Percentiles rank a stretch among this genome's conserved stretches.
Evolutionary conservation across 2,329 filamentous ascomycete genomes (phyloP).

Genomic region (Trichoderma guizhouense): DNA sequence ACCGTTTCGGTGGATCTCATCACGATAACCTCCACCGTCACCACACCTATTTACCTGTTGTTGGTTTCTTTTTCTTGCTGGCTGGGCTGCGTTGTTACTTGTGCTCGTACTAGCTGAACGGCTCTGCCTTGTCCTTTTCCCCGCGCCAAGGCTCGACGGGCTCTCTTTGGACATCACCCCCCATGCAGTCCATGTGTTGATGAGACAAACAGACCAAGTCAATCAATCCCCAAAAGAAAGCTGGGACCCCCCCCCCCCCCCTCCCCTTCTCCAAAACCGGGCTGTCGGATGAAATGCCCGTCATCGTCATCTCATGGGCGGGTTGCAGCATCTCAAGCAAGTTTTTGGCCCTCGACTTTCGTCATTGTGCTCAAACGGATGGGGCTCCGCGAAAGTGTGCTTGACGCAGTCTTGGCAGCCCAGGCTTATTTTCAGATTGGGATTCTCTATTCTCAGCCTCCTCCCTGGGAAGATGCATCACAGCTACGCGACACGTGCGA

Average conservation of each 20-base stretch:
- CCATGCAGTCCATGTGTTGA: slow-evolving; percentile 6
- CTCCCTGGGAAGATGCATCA: not conserved
- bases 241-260: not conserved
- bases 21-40: slow-evolving; percentile 11
- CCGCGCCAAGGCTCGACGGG: slow-evolving; percentile 16
- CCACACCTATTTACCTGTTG: not conserved
- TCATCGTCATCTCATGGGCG: slow-evolving; percentile 14
- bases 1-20: slow-evolving; percentile 18
- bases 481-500: not conserved
- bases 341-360: slow-evolving; percentile 2
- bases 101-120: slow-evolving; percentile 3
- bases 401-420: not conserved
- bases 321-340: not conserved
- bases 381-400: not conserved
- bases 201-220: not conserved
- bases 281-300: slow-evolving; percentile 1
- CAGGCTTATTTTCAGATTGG: not conserved
- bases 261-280: not conserved
- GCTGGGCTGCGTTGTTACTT: not conserved
- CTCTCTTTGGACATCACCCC: not conserved
- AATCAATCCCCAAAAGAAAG: not conserved
- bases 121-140: slow-evolving; percentile 9
- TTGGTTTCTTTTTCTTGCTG: not conserved
- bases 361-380: slow-evolving; percentile 1
- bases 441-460: not conserved